phyloP scores from a whole-genome alignment of 345 rosid species.

The Eucalyptus decipiens region DNA sequence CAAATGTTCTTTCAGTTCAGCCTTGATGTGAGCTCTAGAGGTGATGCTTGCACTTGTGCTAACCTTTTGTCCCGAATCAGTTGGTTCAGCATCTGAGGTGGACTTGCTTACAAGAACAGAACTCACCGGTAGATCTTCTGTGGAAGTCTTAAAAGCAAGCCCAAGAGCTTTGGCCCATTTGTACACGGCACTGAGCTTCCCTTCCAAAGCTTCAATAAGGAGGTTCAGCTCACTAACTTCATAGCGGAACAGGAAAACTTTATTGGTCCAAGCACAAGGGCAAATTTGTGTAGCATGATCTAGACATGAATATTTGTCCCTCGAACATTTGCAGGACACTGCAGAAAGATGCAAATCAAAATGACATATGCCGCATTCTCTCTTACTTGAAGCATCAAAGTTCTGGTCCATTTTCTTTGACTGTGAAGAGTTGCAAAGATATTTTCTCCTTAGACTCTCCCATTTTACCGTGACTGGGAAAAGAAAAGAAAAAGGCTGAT shows the following conservation, averaged over 20 bases:
- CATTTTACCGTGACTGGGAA: slow-evolving; percentile 34
- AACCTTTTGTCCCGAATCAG: neutral
- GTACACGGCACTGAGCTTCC: slow-evolving; percentile 31
- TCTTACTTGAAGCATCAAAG: slow-evolving; percentile 30
- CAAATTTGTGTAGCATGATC: slow-evolving; percentile 57
- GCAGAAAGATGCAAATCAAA: slow-evolving; percentile 66
- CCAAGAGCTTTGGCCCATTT: slow-evolving; percentile 32
- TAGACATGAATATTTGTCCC: slow-evolving; percentile 39
- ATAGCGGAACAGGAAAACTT: slow-evolving; percentile 38
- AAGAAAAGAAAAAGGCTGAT: neutral
- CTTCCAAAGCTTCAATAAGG: slow-evolving; percentile 57
- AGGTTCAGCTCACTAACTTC: slow-evolving; percentile 32
- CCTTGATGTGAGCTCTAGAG: slow-evolving; percentile 6
- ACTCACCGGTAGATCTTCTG: neutral
- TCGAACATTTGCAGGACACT: slow-evolving; percentile 41
- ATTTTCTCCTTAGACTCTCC: slow-evolving; percentile 36
- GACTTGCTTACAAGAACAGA: neutral
- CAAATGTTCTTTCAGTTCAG: slow-evolving; percentile 15
- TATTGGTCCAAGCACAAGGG: slow-evolving; percentile 40
- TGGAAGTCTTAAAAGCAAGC: slow-evolving; percentile 4
- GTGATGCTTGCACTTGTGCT: neutral
- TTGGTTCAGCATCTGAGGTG: neutral
- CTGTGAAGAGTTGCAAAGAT: slow-evolving; percentile 23
- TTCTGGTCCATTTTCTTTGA: slow-evolving; percentile 29
- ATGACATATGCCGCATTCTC: slow-evolving; percentile 43